Conservation (phyloP, 2,329 filamentous ascomycete species). For the Epichloe aotearoae region DNA sequence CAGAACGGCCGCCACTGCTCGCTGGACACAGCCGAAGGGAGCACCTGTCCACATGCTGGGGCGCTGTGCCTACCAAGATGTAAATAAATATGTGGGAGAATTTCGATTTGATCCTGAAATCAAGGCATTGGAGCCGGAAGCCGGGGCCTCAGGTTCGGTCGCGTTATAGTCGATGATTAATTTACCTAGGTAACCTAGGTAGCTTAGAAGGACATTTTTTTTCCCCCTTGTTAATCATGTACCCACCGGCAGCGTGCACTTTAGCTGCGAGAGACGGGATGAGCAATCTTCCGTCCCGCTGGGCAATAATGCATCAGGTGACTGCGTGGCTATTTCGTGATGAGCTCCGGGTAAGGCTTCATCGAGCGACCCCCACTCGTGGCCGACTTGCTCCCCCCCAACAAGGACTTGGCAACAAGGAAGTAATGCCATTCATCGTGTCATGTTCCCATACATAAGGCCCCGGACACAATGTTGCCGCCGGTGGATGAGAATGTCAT, state of each 20-base stretch:
- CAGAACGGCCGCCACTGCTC: constrained; percentile 8
- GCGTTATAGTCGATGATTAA: neutral
- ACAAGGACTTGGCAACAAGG: no score
- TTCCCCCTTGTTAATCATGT: no score
- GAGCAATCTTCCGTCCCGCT: constrained; percentile 7
- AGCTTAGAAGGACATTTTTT: neutral
- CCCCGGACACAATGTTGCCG: constrained; percentile 34
- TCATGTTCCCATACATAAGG: no score
- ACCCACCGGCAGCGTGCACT: no score
- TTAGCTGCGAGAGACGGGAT: neutral
- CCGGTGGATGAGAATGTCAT: constrained; percentile 43
- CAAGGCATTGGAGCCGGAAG: neutral
- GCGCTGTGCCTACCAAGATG: no score
- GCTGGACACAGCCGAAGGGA: constrained; percentile 8
- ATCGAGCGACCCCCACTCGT: neutral
- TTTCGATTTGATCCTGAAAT: neutral
- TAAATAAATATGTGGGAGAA: neutral
- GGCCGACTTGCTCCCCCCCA: neutral
- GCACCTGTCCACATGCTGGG: neutral
- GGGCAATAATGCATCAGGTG: constrained; percentile 16
- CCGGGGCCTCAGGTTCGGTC: neutral
- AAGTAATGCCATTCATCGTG: neutral
- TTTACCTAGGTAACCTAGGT: neutral
- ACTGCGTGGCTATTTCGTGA: constrained; percentile 21
- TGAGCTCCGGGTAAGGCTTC: neutral